Evolutionary conservation across 1,139 yeast species (phyloP).

Genomic region (Pichia sp.): DNA sequence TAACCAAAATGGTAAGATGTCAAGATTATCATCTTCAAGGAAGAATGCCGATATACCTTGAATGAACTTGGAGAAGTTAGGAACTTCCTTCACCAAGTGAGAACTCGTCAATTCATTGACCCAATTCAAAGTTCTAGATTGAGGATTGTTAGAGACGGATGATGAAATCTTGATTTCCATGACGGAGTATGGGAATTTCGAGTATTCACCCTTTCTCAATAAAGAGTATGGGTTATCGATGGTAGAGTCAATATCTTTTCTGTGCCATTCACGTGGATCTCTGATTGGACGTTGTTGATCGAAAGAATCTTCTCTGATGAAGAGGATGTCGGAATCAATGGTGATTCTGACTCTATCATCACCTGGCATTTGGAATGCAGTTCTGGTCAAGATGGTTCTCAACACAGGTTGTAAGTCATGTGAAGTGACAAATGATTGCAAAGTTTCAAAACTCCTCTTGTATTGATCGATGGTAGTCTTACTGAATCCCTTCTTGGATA

Average conservation of each 20-base stretch:
- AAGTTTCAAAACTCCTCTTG: constrained; percentile 46
- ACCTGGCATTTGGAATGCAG: constrained; percentile 98
- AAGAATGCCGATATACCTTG: constrained; percentile 88
- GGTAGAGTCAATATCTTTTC: constrained; percentile 80
- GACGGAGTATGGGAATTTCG: constrained; percentile 84
- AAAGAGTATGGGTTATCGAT: constrained; percentile 62
- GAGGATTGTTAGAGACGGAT: constrained; percentile 36
- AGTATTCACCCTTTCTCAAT: constrained; percentile 78
- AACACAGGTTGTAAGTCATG: constrained; percentile 74
- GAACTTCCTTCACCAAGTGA: constrained; percentile 83
- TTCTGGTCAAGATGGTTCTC: constrained; percentile 81
- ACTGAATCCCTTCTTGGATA: constrained; percentile 50
- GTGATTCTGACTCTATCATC: constrained; percentile 86
- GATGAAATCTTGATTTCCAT: constrained; percentile 79
- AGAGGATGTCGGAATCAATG: constrained; percentile 80
- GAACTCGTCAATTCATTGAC: constrained; percentile 77
- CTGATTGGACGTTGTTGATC: constrained; percentile 83
- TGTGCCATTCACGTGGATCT: constrained; percentile 86
- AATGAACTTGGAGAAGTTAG: constrained; percentile 81
- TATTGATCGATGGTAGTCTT: constrained; percentile 44
- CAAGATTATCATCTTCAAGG: constrained; percentile 85
- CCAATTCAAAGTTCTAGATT: constrained; percentile 57
- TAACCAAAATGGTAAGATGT: constrained; percentile 89
- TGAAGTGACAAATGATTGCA: constrained; percentile 58
- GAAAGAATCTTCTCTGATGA: constrained; percentile 85